These are phyloP conservation scores for Cornus kousa DNA, from an alignment of 148 eudicot genomes.

Conservation along the genomic window DNA sequence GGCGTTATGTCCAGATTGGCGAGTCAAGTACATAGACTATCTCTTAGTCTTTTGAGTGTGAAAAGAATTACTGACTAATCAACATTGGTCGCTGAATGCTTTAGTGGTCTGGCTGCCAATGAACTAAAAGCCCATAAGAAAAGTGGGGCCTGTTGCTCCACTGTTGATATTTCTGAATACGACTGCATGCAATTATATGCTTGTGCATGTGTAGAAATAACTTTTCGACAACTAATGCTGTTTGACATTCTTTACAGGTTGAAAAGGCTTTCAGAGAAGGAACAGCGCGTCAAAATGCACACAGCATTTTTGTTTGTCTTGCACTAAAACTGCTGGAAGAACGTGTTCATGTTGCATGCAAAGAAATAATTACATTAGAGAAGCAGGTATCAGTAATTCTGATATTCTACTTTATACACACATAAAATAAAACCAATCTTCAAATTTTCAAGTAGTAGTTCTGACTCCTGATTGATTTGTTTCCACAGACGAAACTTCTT, in stretches of 20 bases:
- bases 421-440: not conserved
- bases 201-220: conserved; percentile 4
- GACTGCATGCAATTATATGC: not conserved
- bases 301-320: conserved; percentile 95
- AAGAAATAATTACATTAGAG: conserved; percentile 86
- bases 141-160: not conserved
- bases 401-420: not conserved
- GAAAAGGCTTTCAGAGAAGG: conserved; percentile 99
- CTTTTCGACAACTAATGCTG: conserved; percentile 5
- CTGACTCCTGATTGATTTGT: conserved; percentile 16
- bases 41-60: not conserved
- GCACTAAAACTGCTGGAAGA: conserved; percentile 89
- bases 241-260: conserved; percentile 50
- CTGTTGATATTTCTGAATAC: not conserved
- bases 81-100: not conserved
- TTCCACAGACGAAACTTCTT: conserved; percentile 77
- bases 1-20: not conserved
- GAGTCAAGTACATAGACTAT: not conserved
- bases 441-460: not conserved
- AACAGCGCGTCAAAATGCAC: conserved; percentile 97
- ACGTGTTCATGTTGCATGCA: conserved; percentile 92
- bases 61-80: not conserved
- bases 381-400: conserved; percentile 60
- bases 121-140: not conserved
- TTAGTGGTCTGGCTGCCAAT: not conserved